phyloP scores from a whole-genome alignment of 306 rosid species.

The Acmispon strigosus region DNA sequence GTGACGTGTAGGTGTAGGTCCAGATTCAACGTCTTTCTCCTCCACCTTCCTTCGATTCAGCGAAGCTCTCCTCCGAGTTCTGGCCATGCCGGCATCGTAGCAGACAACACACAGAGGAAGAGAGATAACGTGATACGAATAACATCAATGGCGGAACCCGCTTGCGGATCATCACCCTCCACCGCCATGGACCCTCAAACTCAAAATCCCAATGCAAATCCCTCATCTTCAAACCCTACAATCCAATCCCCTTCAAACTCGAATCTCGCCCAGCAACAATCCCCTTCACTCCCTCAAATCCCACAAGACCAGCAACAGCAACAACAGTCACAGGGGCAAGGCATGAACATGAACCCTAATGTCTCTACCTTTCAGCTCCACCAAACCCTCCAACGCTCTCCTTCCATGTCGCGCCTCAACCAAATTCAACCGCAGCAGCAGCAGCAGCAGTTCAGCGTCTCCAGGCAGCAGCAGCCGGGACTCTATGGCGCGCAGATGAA shows the following conservation, averaged over 20 bases:
- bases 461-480: conserved; percentile 68
- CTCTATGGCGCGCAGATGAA: conserved; percentile 64
- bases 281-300: conserved; percentile 14
- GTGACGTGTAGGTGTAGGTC: background rate
- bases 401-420: conserved; percentile 48
- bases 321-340: conserved; percentile 42
- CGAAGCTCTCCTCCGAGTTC: no score
- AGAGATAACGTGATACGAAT: background rate
- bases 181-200: conserved; percentile 3
- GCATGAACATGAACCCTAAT: conserved; percentile 24
- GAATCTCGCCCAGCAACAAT: conserved; percentile 6
- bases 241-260: background rate
- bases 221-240: conserved; percentile 14
- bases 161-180: background rate
- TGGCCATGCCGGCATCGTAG: background rate
- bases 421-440: conserved; percentile 71
- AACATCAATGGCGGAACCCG: background rate
- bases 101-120: no score
- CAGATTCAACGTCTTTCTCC: background rate
- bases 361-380: conserved; percentile 56
- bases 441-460: conserved; percentile 54
- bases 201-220: background rate
- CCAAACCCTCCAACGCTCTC: conserved; percentile 53
- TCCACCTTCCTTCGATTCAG: background rate
- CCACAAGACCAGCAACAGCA: background rate